phyloP scores from a whole-genome alignment of 805 yeast genomes.

The Zygoascus biomembranicola region DNA sequence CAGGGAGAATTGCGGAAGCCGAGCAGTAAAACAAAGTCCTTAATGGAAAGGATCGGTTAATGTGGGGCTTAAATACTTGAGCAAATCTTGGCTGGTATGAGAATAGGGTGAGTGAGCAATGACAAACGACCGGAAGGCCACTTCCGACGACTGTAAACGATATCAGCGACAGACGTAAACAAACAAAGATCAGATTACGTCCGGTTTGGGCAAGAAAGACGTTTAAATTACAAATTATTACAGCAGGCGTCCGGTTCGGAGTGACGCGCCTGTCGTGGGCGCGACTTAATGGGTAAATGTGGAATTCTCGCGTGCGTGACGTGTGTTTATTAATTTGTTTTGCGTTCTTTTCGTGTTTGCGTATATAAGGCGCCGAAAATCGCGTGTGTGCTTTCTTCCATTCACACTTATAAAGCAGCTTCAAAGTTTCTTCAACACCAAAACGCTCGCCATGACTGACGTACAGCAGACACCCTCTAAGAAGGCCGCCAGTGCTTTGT shows the following conservation, averaged over 20 bases:
- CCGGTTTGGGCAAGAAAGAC: neutral
- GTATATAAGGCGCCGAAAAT: neutral
- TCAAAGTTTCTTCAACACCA: neutral
- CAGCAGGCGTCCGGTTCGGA: neutral
- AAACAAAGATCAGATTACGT: neutral
- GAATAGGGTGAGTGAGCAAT: no score
- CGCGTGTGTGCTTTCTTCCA: neutral
- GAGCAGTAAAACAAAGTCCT: no score
- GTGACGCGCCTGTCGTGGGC: neutral
- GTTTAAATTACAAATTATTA: no score
- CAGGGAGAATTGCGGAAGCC: no score
- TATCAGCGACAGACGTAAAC: neutral
- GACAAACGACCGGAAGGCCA: no score
- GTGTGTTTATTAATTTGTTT: neutral
- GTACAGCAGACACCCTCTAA: slow-evolving; percentile 53
- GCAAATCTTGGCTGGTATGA: no score
- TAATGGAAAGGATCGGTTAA: no score
- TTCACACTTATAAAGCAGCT: neutral
- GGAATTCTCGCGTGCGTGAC: neutral
- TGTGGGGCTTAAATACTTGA: no score
- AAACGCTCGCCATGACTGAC: slow-evolving; percentile 10
- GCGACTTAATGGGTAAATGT: neutral
- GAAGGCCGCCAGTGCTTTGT: slow-evolving; percentile 49
- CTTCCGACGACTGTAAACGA: neutral
- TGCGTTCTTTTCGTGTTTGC: neutral